Conservation (phyloP, 768 basidiomycete genomes). For the Hemileccinum impolitum region DNA sequence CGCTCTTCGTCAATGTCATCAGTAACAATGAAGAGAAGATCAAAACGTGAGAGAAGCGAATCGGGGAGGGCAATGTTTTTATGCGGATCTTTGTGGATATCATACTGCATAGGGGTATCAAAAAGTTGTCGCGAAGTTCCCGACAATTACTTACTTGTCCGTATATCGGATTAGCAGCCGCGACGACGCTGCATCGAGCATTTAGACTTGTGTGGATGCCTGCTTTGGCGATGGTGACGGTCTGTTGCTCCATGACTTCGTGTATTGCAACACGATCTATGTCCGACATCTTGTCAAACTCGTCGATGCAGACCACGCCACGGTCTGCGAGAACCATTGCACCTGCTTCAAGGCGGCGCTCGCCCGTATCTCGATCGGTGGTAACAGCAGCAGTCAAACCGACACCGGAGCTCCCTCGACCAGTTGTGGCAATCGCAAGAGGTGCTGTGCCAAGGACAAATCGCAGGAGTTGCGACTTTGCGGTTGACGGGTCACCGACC, state of each 20-base stretch:
- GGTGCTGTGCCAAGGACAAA: slow-evolving; percentile 96
- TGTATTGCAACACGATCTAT: slow-evolving; percentile 98
- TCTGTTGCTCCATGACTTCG: slow-evolving; percentile 99
- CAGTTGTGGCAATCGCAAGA: slow-evolving; percentile 96
- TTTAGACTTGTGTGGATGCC: slow-evolving; percentile 98
- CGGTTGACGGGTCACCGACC: slow-evolving; percentile 99
- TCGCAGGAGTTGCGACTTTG: slow-evolving; percentile 93
- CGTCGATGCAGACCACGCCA: slow-evolving; percentile 98
- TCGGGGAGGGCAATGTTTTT: slow-evolving; percentile 98
- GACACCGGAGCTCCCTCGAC: slow-evolving; percentile 96
- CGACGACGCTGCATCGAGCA: slow-evolving; percentile 95
- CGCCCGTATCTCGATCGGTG: slow-evolving; percentile 96
- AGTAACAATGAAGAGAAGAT: slow-evolving; percentile 95
- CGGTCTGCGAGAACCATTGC: slow-evolving; percentile 99
- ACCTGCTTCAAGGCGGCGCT: slow-evolving; percentile 94
- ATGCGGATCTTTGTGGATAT: slow-evolving; percentile 99
- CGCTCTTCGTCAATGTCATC: slow-evolving; percentile 96
- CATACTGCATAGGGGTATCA: slow-evolving; percentile 62
- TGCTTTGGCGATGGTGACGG: slow-evolving; percentile 98
- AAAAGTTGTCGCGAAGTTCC: background rate
- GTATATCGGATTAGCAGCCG: slow-evolving; percentile 98
- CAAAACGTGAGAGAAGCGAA: slow-evolving; percentile 97
- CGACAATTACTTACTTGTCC: slow-evolving; percentile 64
- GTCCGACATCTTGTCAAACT: slow-evolving; percentile 99
- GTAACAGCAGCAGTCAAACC: slow-evolving; percentile 99